A percentile compares a stretch with the other conserved stretches of the same genome.
Evolutionary conservation across 352 stramenopile genomes (phyloP).

Genomic region (Phytopythium kandeliae): DNA sequence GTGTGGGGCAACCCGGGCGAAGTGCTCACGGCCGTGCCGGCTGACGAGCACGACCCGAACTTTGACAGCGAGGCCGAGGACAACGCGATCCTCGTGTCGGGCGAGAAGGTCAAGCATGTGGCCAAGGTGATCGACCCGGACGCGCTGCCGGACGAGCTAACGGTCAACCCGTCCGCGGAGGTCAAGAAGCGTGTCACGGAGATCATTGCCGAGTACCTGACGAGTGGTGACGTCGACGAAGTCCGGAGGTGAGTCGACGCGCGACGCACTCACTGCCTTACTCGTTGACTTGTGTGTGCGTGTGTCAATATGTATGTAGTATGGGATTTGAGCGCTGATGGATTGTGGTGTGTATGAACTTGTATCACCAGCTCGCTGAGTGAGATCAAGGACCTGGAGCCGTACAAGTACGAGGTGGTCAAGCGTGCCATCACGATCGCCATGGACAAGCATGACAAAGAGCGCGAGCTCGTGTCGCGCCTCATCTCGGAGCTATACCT

Average conservation of each 20-base stretch:
- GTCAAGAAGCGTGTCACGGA: constrained; percentile 90
- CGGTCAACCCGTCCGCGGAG: constrained; percentile 58
- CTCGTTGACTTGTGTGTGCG: not conserved
- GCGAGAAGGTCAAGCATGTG: constrained; percentile 23
- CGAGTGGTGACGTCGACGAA: constrained; percentile 86
- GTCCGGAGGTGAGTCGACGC: constrained; percentile 43
- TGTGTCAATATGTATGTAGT: no score
- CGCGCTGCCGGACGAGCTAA: constrained; percentile 62
- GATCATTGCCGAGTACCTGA: constrained; percentile 88
- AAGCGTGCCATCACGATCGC: constrained; percentile 94
- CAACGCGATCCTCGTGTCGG: constrained; percentile 84
- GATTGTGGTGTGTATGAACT: no score
- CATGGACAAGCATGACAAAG: constrained; percentile 92
- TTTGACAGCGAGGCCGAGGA: constrained; percentile 91
- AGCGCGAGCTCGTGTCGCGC: constrained; percentile 90
- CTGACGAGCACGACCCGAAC: constrained; percentile 90
- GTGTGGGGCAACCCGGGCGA: constrained; percentile 77
- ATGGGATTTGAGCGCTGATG: no score
- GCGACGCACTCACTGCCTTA: no score
- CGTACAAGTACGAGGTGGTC: constrained; percentile 91
- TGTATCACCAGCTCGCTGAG: constrained; percentile 70
- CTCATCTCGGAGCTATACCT: constrained; percentile 93
- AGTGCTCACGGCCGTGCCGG: constrained; percentile 49
- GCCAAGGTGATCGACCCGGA: constrained; percentile 52
- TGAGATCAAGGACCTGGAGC: constrained; percentile 52